These are phyloP conservation scores for Acacia confusa DNA, from an alignment of 306 rosid genomes.

Conservation along the genomic window DNA sequence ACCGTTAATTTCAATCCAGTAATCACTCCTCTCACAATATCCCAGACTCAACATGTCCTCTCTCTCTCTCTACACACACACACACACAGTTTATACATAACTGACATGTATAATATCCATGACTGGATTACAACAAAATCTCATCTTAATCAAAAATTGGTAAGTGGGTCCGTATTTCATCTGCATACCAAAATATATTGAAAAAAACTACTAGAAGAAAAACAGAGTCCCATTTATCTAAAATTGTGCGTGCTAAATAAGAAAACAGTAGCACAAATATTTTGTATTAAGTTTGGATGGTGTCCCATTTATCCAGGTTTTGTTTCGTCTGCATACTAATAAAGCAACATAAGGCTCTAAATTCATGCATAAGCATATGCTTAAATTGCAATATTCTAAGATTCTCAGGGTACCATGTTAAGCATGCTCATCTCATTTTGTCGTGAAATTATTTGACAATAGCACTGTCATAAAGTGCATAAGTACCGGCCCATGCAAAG, in stretches of 20 bases:
- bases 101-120: not conserved
- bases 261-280: not conserved
- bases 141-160: not conserved
- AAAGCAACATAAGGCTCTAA: not conserved
- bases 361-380: not conserved
- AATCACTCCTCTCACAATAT: not conserved
- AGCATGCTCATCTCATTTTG: conserved; percentile 10
- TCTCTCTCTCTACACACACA: too few relatives aligned
- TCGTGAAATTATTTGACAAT: not conserved
- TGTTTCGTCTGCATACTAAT: not conserved
- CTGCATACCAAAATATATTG: not conserved
- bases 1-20: not conserved
- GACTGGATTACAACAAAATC: not conserved
- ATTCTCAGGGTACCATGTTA: not conserved
- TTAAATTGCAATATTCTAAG: not conserved
- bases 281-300: not conserved
- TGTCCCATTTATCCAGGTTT: not conserved
- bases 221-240: not conserved
- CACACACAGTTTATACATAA: not conserved
- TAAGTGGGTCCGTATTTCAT: not conserved
- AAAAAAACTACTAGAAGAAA: not conserved
- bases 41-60: not conserved
- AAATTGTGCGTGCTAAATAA: not conserved
- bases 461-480: conserved; percentile 9
- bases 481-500: not conserved